These are phyloP conservation scores for Excoecaria agallocha DNA, from an alignment of 345 rosid genomes.

Conservation along the genomic window DNA sequence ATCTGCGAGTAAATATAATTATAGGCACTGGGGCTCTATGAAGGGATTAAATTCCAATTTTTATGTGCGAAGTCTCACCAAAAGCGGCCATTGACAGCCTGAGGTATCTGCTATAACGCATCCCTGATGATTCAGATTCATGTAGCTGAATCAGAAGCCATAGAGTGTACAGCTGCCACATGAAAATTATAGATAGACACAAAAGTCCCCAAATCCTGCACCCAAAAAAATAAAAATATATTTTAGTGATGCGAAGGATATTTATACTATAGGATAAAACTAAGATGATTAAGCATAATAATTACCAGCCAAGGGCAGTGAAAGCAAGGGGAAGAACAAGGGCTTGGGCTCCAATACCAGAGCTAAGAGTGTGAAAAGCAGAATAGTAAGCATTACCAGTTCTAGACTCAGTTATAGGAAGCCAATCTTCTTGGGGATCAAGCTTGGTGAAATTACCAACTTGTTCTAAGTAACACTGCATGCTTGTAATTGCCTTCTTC, in stretches of 20 bases:
- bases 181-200: constrained; percentile 40
- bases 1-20: too few species aligned
- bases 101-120: constrained; percentile 57
- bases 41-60: not conserved
- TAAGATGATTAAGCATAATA: not conserved
- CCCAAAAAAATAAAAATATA: too few species aligned
- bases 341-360: constrained; percentile 58
- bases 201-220: constrained; percentile 56
- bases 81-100: constrained; percentile 52
- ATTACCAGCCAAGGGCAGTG: constrained; percentile 49
- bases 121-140: constrained; percentile 42
- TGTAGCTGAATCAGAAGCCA: constrained; percentile 58
- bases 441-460: constrained; percentile 50
- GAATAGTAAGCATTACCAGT: constrained; percentile 53
- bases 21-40: too few species aligned
- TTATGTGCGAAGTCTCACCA: constrained; percentile 31
- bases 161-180: constrained; percentile 57
- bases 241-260: too few species aligned
- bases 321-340: constrained; percentile 63
- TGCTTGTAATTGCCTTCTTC: constrained; percentile 41
- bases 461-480: constrained; percentile 42
- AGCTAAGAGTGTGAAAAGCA: constrained; percentile 51
- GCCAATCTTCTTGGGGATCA: constrained; percentile 57
- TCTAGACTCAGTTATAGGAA: constrained; percentile 65
- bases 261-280: too few species aligned